Percentiles rank a stretch among this genome's conserved stretches.
Conservation (phyloP, 768 basidiomycete species). For the Hericium rajendrae region DNA sequence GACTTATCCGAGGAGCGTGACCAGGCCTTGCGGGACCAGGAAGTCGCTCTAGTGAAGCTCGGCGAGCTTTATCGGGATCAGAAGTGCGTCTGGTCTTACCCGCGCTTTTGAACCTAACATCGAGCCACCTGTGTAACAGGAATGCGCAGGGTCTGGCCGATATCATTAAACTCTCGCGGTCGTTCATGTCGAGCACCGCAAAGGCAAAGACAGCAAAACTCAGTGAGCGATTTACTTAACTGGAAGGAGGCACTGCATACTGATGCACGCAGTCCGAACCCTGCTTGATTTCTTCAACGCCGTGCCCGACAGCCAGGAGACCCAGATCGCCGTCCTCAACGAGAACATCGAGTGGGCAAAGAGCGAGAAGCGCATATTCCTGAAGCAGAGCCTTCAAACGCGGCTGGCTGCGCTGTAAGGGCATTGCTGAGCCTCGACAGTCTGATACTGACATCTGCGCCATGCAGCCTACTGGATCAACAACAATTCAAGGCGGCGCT, state of each 20-base stretch:
- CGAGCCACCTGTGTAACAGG: conserved; percentile 28
- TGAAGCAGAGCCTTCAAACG: conserved; percentile 90
- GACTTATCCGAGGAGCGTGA: conserved; percentile 40
- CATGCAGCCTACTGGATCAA: conserved; percentile 58
- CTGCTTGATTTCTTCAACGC: conserved; percentile 81
- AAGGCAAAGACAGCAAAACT: conserved; percentile 97
- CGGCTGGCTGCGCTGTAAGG: conserved; percentile 70
- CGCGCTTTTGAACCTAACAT: neutral
- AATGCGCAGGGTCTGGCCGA: conserved; percentile 80
- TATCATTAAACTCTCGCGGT: conserved; percentile 71
- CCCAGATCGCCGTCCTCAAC: conserved; percentile 76
- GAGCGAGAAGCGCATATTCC: conserved; percentile 85
- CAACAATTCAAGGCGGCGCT: conserved; percentile 73
- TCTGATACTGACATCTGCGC: conserved; percentile 4
- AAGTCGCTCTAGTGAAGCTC: conserved; percentile 74
- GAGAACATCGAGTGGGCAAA: conserved; percentile 94
- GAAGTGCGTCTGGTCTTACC: conserved; percentile 41
- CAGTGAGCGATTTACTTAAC: conserved; percentile 39
- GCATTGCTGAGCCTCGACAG: neutral
- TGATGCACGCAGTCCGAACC: conserved; percentile 60
- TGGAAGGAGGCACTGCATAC: neutral
- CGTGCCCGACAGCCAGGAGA: conserved; percentile 64
- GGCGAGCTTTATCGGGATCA: conserved; percentile 83
- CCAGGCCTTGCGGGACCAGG: conserved; percentile 59
- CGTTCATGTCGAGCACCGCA: conserved; percentile 87